Percentiles rank a stretch among this genome's conserved stretches.
Conservation (phyloP, 1,139 yeast species). For the Trichomonascaceae sp. region DNA sequence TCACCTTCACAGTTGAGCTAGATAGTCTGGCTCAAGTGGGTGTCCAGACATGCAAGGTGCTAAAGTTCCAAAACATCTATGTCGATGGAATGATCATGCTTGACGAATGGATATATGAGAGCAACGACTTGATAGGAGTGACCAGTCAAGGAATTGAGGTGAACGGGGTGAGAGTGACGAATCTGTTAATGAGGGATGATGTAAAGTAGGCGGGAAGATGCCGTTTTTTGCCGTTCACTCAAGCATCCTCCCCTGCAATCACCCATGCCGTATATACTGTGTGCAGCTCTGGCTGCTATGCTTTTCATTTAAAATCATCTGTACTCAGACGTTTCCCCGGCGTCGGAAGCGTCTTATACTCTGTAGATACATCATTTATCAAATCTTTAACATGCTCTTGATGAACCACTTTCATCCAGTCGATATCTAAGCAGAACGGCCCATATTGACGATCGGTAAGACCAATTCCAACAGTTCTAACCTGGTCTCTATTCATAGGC, state of each 20-base stretch:
- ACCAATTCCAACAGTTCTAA: slow-evolving; percentile 74
- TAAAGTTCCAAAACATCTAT: slow-evolving; percentile 6
- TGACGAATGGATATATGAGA: slow-evolving; percentile 6
- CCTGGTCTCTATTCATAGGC: slow-evolving; percentile 57
- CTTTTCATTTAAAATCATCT: slow-evolving; percentile 8
- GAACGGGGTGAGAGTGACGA: slow-evolving; percentile 3
- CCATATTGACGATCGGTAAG: slow-evolving; percentile 76
- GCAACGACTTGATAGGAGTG: not conserved
- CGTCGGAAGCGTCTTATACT: slow-evolving; percentile 5
- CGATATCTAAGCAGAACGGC: slow-evolving; percentile 63
- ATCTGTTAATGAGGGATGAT: not conserved
- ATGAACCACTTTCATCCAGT: slow-evolving; percentile 55
- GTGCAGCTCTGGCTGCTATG: not conserved
- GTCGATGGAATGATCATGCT: slow-evolving; percentile 6
- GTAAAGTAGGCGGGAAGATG: not conserved
- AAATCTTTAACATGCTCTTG: slow-evolving; percentile 8
- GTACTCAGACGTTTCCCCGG: slow-evolving; percentile 10
- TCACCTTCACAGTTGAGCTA: slow-evolving; percentile 6
- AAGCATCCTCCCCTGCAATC: not conserved
- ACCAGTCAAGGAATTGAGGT: slow-evolving; percentile 6
- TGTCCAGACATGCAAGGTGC: not conserved
- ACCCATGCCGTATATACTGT: not conserved
- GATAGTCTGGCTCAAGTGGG: not conserved
- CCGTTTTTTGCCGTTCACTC: not conserved
- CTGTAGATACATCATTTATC: slow-evolving; percentile 5